Evolutionary conservation across 2,329 filamentous ascomycete species (phyloP), one percentile per base, ranked within the genome.

Genomic region (Colletotrichum orchidophilum): DNA sequence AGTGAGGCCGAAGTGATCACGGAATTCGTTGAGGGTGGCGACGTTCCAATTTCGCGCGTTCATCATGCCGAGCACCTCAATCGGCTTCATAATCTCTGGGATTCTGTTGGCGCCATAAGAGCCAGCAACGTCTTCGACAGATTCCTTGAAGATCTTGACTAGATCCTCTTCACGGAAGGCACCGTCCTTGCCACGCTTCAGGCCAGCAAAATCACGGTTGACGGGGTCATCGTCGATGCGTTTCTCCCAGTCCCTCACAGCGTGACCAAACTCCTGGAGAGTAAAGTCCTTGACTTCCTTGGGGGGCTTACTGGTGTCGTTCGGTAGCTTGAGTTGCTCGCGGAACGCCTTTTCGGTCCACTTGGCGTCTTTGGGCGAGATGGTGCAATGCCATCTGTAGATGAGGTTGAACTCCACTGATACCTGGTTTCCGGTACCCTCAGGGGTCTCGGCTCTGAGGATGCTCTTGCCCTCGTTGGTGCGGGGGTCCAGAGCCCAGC

Each of bases 21-120:
- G 83, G 80, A 91, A 91, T 77, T 91, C 90, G 71, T 92, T 91
- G 66, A 92, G 80, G 0, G 87, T 87, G 4, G 86, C 87, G 6
- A 88, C 80, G 58, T 87, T 86, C 89, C 89, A 91, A 21, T 84
- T 81, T 35, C 90, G 83, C 0, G 87, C 83, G 75, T 90, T 88
- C 70, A 87, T 81, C 64, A 91, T 91, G 53, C 88, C 89, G 6
- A 91, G 81, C 8, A 91, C 86, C 72, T 91, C 89, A 7, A 91
- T 85, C 1, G 85, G 84, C 66, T 85, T 85, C 74, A 91, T 81
- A 4, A 86, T 84, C 64, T 85, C 86, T 1, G 90, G 90, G 0
- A 90, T 85, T 55, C 88, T 87, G 49, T 86, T 86, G 11, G 85
- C 82, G 26, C 86, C 87, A 75, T 87, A 88, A 3, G 82, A 81